Percentiles rank a stretch among this genome's conserved stretches.
These are phyloP conservation scores for Pichia sp. DNA, from an alignment of 1,139 yeast genomes.

Conservation along the genomic window DNA sequence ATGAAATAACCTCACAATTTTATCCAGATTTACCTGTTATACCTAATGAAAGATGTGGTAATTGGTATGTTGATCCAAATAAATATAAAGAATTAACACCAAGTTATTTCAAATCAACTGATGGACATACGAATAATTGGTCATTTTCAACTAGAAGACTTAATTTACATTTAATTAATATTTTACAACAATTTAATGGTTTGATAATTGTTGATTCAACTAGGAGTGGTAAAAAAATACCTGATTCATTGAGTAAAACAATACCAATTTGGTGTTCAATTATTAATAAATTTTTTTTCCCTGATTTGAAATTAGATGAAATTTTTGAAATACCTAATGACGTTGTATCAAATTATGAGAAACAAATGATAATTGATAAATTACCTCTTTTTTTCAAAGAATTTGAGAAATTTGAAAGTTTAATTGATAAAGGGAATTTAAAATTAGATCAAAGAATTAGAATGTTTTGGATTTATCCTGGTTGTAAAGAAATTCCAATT, in stretches of 20 bases:
- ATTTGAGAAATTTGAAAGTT: too few relatives aligned
- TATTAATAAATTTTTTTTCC: slow-evolving; percentile 47
- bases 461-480: slow-evolving; percentile 71
- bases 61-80: slow-evolving; percentile 64
- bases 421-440: too few relatives aligned
- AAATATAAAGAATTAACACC: slow-evolving; percentile 31
- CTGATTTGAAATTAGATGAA: slow-evolving; percentile 20
- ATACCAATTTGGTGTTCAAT: slow-evolving; percentile 91
- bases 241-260: slow-evolving; percentile 82
- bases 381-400: slow-evolving; percentile 31
- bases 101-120: slow-evolving; percentile 82
- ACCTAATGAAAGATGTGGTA: slow-evolving; percentile 83
- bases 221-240: slow-evolving; percentile 72
- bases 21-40: slow-evolving; percentile 36
- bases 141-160: slow-evolving; percentile 63
- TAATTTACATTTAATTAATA: slow-evolving; percentile 59
- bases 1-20: slow-evolving; percentile 19
- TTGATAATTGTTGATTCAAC: slow-evolving; percentile 75
- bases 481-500: slow-evolving; percentile 20
- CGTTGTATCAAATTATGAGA: slow-evolving; percentile 54
- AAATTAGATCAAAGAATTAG: slow-evolving; percentile 30
- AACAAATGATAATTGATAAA: slow-evolving; percentile 39
- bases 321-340: slow-evolving; percentile 43
- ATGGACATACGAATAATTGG: slow-evolving; percentile 83
- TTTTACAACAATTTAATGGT: slow-evolving; percentile 39